Base-by-base conservation (phyloP, 352 stramenopile genomes). In the Globisporangium paddicum region DNA sequence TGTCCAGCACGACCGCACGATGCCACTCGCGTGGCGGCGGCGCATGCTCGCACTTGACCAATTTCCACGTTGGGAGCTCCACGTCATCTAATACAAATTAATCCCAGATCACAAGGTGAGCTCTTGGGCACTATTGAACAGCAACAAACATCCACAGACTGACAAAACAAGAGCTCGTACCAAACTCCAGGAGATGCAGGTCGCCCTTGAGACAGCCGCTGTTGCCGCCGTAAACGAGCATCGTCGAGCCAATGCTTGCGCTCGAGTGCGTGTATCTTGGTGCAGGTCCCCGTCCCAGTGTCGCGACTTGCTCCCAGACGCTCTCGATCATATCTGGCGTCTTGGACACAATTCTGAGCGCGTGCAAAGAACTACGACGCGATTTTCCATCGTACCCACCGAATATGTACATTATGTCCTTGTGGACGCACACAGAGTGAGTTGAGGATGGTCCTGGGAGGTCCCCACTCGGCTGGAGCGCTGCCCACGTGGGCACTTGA, bases 351-450 rank as follows among this genome's bases (percentile, higher is more conserved):
- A 86, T 74, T 44, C 66, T 54, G 51, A 86, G 72, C 32, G 68
- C 63, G 60, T 82, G 72, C 47, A 86, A 44, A 37, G 80, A 63
- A 19, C 77, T 68, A 44, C 72, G 74, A 41, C 77, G 74, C 25
- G 70, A 72, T 64, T 82, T 84, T 45, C 77, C 77, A 41, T 86
- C 72, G 48, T 86, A 86, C n/a, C 77, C 77, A 23, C 72, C 77
- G 55, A 81, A 86, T 42, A 84, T 75, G 55, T 78, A 81, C 77
- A 86, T 86, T n/a, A 60, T 68, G 44, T 68, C 59, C 42, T 63
- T 63, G 41, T 81, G 46, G 10, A 84, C 70, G 35, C 72, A 84
- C 23, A 79, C 74, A 2, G 77, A 84, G 34, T 86, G 77, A 30
- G 77, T 86, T 2, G 77, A 84, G 10, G 64, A 70, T 16, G 58